Evolutionary conservation across 1,139 yeast genomes (phyloP).

Genomic region (Spencermartinsiella ligniputridi): DNA sequence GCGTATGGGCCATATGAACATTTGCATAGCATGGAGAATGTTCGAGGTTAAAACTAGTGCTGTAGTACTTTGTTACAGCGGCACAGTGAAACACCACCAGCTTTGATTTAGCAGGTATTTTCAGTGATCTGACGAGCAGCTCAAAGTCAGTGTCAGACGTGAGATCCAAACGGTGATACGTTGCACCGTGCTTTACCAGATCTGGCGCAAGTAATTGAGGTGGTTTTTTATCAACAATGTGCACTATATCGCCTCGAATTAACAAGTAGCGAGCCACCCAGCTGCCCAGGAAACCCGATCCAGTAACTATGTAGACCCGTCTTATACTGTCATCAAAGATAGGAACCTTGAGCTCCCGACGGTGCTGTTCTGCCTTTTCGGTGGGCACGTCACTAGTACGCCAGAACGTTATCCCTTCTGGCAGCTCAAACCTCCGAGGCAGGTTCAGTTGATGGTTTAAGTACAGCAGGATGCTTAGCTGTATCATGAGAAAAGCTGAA

Average conservation of each 20-base stretch:
- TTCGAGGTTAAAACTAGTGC: not conserved
- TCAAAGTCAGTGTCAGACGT: slow-evolving; percentile 8
- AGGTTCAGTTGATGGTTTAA: not conserved
- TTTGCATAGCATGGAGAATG: not conserved
- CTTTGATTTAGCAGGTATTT: not conserved
- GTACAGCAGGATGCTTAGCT: not conserved
- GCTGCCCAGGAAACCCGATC: slow-evolving; percentile 33
- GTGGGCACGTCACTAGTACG: not conserved
- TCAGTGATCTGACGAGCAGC: slow-evolving; percentile 2
- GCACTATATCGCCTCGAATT: slow-evolving; percentile 25
- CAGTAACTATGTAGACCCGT: slow-evolving; percentile 26
- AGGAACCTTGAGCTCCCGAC: not conserved
- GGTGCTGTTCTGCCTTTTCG: not conserved
- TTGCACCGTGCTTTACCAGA: slow-evolving; percentile 25
- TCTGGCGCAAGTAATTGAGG: slow-evolving; percentile 24
- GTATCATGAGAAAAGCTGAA: not conserved
- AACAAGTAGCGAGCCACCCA: slow-evolving; percentile 32
- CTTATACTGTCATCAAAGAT: not conserved
- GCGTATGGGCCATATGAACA: slow-evolving; percentile 9
- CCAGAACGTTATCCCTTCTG: not conserved
- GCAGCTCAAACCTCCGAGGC: not conserved
- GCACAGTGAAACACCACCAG: slow-evolving; percentile 22
- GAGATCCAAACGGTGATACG: slow-evolving; percentile 18
- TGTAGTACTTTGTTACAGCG: slow-evolving; percentile 16
- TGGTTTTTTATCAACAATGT: slow-evolving; percentile 20